Evolutionary conservation across 768 basidiomycete species (phyloP), one percentile per base, ranked within the genome.

Genomic region (Agaricus subrufescens): DNA sequence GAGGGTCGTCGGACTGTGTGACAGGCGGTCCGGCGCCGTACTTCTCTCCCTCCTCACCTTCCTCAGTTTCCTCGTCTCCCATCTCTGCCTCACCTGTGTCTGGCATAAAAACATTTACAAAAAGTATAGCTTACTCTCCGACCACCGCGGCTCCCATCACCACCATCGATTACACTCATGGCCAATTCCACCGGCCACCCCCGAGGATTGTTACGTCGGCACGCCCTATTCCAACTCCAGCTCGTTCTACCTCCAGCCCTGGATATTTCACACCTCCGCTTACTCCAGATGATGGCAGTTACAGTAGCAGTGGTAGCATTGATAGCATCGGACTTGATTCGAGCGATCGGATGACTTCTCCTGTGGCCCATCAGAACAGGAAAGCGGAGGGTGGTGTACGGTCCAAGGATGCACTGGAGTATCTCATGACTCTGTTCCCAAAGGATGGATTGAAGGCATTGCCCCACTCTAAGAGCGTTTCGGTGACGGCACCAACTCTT

Each of bases 1-100:
- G 91, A 88, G 91, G 91, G 91, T 94, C 91, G 90, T 86, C 84
- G 79, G 84, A 82, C 81, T 86, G 89, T 83, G 91, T 94, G 91
- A 94, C 87, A 94, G 91, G 82, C 89, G 81, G 85, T 77, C 81
- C 82, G 86, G 82, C 89, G 91, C 76, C 78, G 68, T 73, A 70
- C 59, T 72, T 76, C 65, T 75, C 81, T 67, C 71, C 73, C 71
- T 70, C 75, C 62, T 72, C 75, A 64, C 68, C 69, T 65, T 66
- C 69, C 62, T 71, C 71, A 57, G 6, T 50, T 10, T 62, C 53
- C 45, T 59, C 61, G 15, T 72, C 73, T 65, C 70, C 73, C 25
- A 52, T 58, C 30, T 59, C 66, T 39, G 60, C 64, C 43, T 61
- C 61, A 31, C 59, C 55, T 43, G 11, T 25, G 49, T 10, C 43